Conservation (phyloP, 164 flowering plant genomes). For the Paratinospora sagittata region DNA sequence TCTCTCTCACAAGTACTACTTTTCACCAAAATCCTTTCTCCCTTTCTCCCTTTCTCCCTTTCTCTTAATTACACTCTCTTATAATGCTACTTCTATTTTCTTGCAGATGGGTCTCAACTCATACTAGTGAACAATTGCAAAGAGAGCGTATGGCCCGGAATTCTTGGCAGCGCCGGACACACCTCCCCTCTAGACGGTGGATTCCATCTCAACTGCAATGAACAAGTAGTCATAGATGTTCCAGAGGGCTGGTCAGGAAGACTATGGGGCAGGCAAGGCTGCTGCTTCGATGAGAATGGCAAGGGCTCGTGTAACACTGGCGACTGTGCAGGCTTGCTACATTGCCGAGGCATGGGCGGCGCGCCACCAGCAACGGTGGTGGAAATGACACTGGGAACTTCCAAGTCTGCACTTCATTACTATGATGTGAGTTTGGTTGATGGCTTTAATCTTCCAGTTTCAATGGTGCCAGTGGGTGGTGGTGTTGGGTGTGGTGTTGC, state of each 20-base stretch:
- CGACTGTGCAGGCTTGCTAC: conserved; percentile 41
- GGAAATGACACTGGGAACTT: conserved; percentile 62
- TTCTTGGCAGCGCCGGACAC: conserved; percentile 75
- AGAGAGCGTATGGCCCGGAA: conserved; percentile 62
- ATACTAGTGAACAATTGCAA: conserved; percentile 61
- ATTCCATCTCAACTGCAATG: conserved; percentile 48
- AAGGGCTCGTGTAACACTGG: conserved; percentile 46
- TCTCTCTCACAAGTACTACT: conserved; percentile 22
- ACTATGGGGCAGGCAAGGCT: conserved; percentile 57
- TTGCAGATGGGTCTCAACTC: conserved; percentile 61
- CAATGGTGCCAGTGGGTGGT: conserved; percentile 67
- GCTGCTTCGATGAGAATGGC: conserved; percentile 37
- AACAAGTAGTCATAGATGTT: conserved; percentile 28
- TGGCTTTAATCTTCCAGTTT: conserved; percentile 76
- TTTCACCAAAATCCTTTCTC: neutral
- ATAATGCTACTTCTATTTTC: conserved; percentile 3
- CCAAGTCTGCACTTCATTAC: conserved; percentile 38
- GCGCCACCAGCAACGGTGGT: conserved; percentile 58
- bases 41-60: neutral
- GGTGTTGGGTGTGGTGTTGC: conserved; percentile 61
- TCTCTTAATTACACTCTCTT: conserved; percentile 4
- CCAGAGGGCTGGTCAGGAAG: conserved; percentile 57
- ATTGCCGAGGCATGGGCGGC: conserved; percentile 53
- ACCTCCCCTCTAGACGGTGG: conserved; percentile 63
- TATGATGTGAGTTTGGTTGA: conserved; percentile 79